Conservation (phyloP, 345 rosid genomes). For the Bruguiera sexangula region DNA sequence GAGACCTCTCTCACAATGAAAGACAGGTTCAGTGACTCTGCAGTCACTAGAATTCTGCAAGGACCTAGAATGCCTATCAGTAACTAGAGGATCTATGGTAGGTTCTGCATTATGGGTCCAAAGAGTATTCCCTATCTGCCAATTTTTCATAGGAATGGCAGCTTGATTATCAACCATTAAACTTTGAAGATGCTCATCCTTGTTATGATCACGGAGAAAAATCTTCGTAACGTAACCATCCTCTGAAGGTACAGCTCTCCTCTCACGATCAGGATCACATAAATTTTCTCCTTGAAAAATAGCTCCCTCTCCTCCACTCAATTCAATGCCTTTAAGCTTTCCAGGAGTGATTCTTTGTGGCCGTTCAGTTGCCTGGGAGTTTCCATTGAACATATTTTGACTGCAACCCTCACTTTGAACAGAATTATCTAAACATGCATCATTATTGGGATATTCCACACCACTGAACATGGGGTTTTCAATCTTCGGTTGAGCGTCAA, state of each 20-base stretch:
- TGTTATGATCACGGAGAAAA: constrained; percentile 18
- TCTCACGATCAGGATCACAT: constrained; percentile 17
- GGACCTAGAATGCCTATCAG: constrained; percentile 25
- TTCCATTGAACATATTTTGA: constrained; percentile 25
- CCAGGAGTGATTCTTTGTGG: constrained; percentile 29
- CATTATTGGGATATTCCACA: constrained; percentile 28
- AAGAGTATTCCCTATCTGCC: constrained; percentile 33
- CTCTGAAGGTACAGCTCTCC: constrained; percentile 13
- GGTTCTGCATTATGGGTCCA: constrained; percentile 27
- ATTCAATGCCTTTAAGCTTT: constrained; percentile 28
- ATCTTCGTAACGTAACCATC: constrained; percentile 22
- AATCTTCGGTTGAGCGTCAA: constrained; percentile 38
- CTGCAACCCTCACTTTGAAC: constrained; percentile 32
- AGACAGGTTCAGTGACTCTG: constrained; percentile 15
- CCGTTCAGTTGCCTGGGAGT: constrained; percentile 26
- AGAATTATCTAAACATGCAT: constrained; percentile 15
- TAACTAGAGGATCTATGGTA: constrained; percentile 11
- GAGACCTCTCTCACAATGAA: constrained; percentile 26
- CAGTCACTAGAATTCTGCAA: constrained; percentile 27
- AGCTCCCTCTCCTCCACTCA: constrained; percentile 22
- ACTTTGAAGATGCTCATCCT: constrained; percentile 26
- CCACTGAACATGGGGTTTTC: constrained; percentile 32
- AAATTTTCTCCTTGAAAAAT: neutral
- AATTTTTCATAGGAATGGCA: constrained; percentile 19
- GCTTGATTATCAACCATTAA: constrained; percentile 27